These are phyloP conservation scores for Prosopis cineraria DNA, from an alignment of 306 rosid genomes.

Conservation along the genomic window DNA sequence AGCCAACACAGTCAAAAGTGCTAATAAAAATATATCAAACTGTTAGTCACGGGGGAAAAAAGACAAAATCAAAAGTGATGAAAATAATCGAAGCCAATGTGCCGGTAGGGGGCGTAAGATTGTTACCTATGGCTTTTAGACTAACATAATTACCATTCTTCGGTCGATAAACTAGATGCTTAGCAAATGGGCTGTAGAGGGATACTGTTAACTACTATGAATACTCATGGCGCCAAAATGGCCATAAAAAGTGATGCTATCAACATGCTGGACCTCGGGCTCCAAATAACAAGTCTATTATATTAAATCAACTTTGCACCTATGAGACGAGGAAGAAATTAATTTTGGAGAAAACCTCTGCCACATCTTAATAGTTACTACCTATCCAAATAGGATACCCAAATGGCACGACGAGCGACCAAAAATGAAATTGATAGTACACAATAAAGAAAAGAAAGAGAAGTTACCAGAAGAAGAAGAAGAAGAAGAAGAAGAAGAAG, in stretches of 20 bases:
- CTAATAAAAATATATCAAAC: slow-evolving; percentile 44
- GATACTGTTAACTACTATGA: slow-evolving; percentile 3
- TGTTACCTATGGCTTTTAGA: neutral
- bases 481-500: too few relatives aligned
- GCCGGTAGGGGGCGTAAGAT: neutral
- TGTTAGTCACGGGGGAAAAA: slow-evolving; percentile 28
- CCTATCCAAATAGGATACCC: slow-evolving; percentile 26
- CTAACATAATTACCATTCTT: neutral
- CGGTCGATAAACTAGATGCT: slow-evolving; percentile 2
- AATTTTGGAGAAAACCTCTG: neutral
- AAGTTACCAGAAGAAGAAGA: too few relatives aligned
- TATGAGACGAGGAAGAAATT: slow-evolving; percentile 3
- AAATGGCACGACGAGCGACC: slow-evolving; percentile 14
- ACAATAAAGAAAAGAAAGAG: slow-evolving; percentile 19
- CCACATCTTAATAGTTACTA: neutral
- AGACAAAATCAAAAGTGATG: slow-evolving; percentile 16
- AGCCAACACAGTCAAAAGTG: slow-evolving; percentile 76
- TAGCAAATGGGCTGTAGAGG: neutral
- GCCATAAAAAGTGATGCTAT: slow-evolving; percentile 16
- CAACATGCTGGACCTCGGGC: slow-evolving; percentile 1
- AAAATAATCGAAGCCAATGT: neutral
- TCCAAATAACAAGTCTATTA: slow-evolving; percentile 7
- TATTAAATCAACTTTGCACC: slow-evolving; percentile 18
- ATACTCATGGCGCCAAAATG: neutral
- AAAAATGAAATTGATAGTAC: slow-evolving; percentile 5